These are phyloP conservation scores for Akanthomyces dipterigenus DNA, from an alignment of 2,329 filamentous ascomycete genomes.

Conservation along the genomic window DNA sequence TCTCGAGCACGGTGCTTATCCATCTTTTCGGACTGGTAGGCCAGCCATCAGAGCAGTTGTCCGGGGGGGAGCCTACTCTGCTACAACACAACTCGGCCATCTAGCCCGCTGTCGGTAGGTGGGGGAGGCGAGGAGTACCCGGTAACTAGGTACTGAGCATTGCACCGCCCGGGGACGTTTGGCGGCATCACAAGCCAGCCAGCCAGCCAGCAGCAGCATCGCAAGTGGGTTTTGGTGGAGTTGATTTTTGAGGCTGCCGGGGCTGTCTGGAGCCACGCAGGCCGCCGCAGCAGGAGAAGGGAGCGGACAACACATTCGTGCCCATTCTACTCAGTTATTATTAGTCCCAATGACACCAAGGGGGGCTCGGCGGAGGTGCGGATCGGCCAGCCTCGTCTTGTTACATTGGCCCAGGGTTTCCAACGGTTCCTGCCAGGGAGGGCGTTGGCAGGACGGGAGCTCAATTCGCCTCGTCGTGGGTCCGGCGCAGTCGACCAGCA, in stretches of 20 bases:
- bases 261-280: slow-evolving; percentile 1
- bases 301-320: background rate
- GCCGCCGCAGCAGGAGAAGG: background rate
- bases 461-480: background rate
- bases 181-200: slow-evolving; percentile 6
- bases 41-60: background rate
- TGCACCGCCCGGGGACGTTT: slow-evolving; percentile 1
- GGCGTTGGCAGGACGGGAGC: background rate
- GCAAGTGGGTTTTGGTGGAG: slow-evolving; percentile 5
- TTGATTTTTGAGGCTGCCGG: background rate
- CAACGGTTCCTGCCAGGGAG: background rate
- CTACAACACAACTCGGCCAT: background rate
- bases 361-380: background rate
- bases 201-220: no score
- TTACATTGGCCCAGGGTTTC: slow-evolving; percentile 6
- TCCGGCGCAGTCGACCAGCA: background rate
- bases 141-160: no score
- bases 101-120: background rate
- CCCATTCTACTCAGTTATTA: no score
- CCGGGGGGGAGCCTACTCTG: background rate
- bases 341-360: background rate
- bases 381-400: slow-evolving; percentile 11
- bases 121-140: background rate
- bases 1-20: background rate
- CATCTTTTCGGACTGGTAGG: background rate